Percentiles rank a stretch among this genome's conserved stretches.
Conservation (phyloP, 768 basidiomycete species). For the Panellus pusillus region DNA sequence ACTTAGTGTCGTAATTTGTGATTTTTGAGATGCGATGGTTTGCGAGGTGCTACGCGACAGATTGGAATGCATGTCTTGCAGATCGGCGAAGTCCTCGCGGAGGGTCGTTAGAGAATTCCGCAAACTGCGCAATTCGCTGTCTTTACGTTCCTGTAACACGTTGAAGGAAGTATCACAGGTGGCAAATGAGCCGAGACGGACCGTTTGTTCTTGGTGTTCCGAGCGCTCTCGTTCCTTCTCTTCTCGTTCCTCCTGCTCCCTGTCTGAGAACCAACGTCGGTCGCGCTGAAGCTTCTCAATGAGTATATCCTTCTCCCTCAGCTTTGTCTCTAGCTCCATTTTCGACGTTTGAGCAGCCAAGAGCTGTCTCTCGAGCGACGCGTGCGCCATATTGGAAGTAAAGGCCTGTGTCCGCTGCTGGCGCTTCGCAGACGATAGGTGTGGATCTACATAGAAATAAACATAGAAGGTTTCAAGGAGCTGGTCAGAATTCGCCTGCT, state of each 20-base stretch:
- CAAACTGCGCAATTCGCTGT: slow-evolving; percentile 52
- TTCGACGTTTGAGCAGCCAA: slow-evolving; percentile 59
- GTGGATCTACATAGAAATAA: slow-evolving; percentile 49
- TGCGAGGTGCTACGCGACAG: slow-evolving; percentile 51
- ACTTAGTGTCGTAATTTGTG: slow-evolving; percentile 49
- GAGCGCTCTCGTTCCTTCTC: slow-evolving; percentile 61
- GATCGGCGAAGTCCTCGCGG: slow-evolving; percentile 59
- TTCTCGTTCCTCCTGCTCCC: slow-evolving; percentile 66
- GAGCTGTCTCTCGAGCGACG: slow-evolving; percentile 69
- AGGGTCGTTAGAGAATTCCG: slow-evolving; percentile 50
- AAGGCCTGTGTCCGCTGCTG: slow-evolving; percentile 67
- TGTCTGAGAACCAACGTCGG: slow-evolving; percentile 64
- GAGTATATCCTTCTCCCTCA: slow-evolving; percentile 61
- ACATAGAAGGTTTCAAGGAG: slow-evolving; percentile 9
- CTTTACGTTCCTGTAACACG: slow-evolving; percentile 42
- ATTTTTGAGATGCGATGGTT: slow-evolving; percentile 48
- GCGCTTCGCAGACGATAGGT: slow-evolving; percentile 64
- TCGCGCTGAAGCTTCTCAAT: slow-evolving; percentile 73
- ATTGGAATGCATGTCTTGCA: slow-evolving; percentile 53
- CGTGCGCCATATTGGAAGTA: slow-evolving; percentile 58
- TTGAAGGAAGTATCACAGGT: neutral
- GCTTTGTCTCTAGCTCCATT: slow-evolving; percentile 64
- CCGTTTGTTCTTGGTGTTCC: slow-evolving; percentile 60
- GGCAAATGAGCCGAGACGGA: slow-evolving; percentile 28
- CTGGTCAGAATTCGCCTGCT: slow-evolving; percentile 15